Percentiles rank a stretch among this genome's conserved stretches.
Conservation (phyloP, 306 rosid species). For the Quercus cerris region DNA sequence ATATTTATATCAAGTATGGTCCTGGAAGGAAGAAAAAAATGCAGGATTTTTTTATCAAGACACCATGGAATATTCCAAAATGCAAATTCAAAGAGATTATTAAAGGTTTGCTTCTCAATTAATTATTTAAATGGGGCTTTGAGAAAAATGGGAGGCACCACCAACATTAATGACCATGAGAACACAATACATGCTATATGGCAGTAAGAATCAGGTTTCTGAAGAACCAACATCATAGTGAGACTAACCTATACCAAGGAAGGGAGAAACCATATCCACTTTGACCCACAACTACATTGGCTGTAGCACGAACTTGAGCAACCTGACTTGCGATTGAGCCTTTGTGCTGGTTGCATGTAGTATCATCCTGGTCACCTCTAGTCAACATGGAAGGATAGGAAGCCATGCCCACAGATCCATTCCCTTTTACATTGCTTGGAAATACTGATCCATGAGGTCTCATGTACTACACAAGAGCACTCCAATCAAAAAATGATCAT, state of each 20-base stretch:
- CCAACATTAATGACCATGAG: no score
- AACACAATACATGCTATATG: background rate
- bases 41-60: background rate
- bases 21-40: slow-evolving; percentile 35
- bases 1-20: slow-evolving; percentile 50
- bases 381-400: slow-evolving; percentile 29
- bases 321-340: slow-evolving; percentile 22
- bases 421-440: slow-evolving; percentile 31
- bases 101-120: background rate
- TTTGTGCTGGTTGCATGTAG: slow-evolving; percentile 19
- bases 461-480: slow-evolving; percentile 36
- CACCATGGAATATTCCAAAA: background rate
- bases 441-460: slow-evolving; percentile 33
- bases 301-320: slow-evolving; percentile 7
- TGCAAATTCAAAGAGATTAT: background rate
- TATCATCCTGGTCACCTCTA: slow-evolving; percentile 26
- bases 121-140: no score
- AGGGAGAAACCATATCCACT: slow-evolving; percentile 45
- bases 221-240: background rate
- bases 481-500: slow-evolving; percentile 16
- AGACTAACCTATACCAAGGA: slow-evolving; percentile 71
- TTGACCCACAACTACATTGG: slow-evolving; percentile 19
- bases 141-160: no score
- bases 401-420: slow-evolving; percentile 21
- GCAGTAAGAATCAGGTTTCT: background rate